Evolutionary conservation across 1,139 yeast species (phyloP), one percentile per base, ranked within the genome.

Genomic region (Yamadazyma atmosphaerica): DNA sequence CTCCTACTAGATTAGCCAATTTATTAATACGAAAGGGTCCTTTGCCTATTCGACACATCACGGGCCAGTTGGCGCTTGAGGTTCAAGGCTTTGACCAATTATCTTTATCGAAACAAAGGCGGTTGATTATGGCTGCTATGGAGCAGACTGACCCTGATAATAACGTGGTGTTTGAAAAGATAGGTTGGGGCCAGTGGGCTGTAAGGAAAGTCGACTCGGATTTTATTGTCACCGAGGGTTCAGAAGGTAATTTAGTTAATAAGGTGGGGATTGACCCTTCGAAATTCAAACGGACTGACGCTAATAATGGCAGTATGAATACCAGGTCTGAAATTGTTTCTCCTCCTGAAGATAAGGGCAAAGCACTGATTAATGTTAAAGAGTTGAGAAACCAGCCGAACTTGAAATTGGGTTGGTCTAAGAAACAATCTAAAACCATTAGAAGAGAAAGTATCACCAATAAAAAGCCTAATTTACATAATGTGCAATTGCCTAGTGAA

Each of bases 181-280:
- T 89, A 30, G 97, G 97, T 18, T 90, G 98, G 98, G 98, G 98
- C 42, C 94, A 92, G 56, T 90, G 98, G 98, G 88, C 90, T 19
- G 95, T 90, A 6, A 73, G 82, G 43, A 65, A 72, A 35, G 78
- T 75, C 12, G 76, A 72, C 36, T 60, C 74, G 8, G 79, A 72
- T 43, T 64, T 63, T 41, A 79, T 80, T 42, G 73, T 68, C 23
- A 68, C 73, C 17, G 74, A 71, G 45, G 74, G 74, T 6, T 63
- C 69, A 17, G 70, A 63, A 29, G 43, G 34, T n/a, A 43, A 34
- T 24, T 28, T 35, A 13, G 32, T 15, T 23, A 34, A 14, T 23
- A 22, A 29, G 29, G 34, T 16, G 10, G 21, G 21, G 9, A 27
- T 30, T 18, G 33, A 35, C 19, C 15, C 8, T 5, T 14, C 29